Conservation (phyloP, 768 basidiomycete species). For the Phlebiopsis gigantea region DNA sequence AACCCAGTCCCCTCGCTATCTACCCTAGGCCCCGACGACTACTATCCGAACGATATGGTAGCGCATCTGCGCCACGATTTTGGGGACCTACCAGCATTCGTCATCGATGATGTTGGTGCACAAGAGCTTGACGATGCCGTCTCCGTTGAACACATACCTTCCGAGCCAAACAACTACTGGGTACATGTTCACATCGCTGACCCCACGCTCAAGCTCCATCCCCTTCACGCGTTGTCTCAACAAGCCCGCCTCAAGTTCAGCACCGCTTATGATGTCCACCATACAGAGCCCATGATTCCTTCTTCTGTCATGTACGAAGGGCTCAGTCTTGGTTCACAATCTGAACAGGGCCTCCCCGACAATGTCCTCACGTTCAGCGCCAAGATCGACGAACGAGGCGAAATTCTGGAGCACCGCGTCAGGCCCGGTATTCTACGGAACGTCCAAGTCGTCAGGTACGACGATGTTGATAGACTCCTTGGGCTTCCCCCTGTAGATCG, state of each 20-base stretch:
- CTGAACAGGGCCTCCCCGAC: slow-evolving; percentile 33
- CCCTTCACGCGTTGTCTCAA: slow-evolving; percentile 55
- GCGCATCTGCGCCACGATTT: slow-evolving; percentile 82
- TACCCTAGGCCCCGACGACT: slow-evolving; percentile 55
- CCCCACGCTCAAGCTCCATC: slow-evolving; percentile 75
- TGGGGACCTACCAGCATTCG: slow-evolving; percentile 72
- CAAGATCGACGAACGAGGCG: slow-evolving; percentile 54
- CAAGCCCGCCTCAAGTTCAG: slow-evolving; percentile 47
- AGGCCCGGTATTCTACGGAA: slow-evolving; percentile 72
- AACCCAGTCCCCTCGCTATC: slow-evolving; percentile 13
- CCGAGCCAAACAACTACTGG: slow-evolving; percentile 63
- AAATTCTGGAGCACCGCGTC: slow-evolving; percentile 66
- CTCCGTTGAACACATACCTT: slow-evolving; percentile 66
- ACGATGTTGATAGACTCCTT: slow-evolving; percentile 52
- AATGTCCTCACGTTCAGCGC: slow-evolving; percentile 77
- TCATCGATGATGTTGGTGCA: slow-evolving; percentile 77
- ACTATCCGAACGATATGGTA: slow-evolving; percentile 57
- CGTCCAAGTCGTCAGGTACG: slow-evolving; percentile 59
- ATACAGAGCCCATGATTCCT: slow-evolving; percentile 72
- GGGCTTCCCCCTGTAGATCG: slow-evolving; percentile 17
- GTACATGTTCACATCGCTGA: slow-evolving; percentile 92
- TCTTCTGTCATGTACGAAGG: slow-evolving; percentile 42
- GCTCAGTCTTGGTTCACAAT: slow-evolving; percentile 42
- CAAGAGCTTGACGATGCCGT: slow-evolving; percentile 93
- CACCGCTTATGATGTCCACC: slow-evolving; percentile 62